These are phyloP conservation scores for Hanseniaspora sp. DNA, from an alignment of 1,139 yeast genomes.

Conservation along the genomic window DNA sequence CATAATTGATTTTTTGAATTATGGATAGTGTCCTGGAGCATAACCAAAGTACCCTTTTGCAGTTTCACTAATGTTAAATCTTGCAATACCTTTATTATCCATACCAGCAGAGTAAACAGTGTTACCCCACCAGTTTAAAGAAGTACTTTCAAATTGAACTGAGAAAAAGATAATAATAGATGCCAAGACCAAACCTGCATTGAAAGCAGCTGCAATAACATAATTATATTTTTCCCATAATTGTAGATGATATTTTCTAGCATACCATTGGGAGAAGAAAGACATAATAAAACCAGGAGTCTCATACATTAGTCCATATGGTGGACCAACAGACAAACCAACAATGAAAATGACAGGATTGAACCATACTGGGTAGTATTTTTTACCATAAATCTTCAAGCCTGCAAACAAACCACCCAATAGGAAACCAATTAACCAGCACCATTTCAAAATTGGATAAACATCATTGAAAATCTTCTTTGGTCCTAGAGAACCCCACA, in stretches of 20 bases:
- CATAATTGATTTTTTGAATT: neutral
- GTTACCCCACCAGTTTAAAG: conserved; percentile 53
- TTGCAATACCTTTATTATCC: conserved; percentile 31
- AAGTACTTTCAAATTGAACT: conserved; percentile 37
- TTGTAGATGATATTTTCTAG: conserved; percentile 38
- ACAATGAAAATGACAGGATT: conserved; percentile 42
- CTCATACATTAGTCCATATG: conserved; percentile 46
- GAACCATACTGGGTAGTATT: conserved; percentile 30
- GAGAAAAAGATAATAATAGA: conserved; percentile 46
- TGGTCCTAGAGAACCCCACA: conserved; percentile 64
- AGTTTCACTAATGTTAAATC: conserved; percentile 25
- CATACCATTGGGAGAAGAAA: conserved; percentile 42
- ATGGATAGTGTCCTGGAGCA: conserved; percentile 33
- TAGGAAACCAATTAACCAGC: conserved; percentile 45
- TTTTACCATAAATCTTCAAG: conserved; percentile 35
- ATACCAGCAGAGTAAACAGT: conserved; percentile 35
- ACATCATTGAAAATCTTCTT: conserved; percentile 41
- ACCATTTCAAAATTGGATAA: conserved; percentile 41
- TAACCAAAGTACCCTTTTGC: conserved; percentile 42
- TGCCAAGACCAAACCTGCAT: conserved; percentile 51
- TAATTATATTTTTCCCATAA: conserved; percentile 64
- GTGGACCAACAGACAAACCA: conserved; percentile 39
- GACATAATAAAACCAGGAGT: conserved; percentile 43
- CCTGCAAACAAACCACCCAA: conserved; percentile 37
- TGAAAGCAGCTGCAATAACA: conserved; percentile 45